Evolutionary conservation across 441 rosid genomes (phyloP), one percentile per base, ranked within the genome.

Genomic region (Daphne laureola): DNA sequence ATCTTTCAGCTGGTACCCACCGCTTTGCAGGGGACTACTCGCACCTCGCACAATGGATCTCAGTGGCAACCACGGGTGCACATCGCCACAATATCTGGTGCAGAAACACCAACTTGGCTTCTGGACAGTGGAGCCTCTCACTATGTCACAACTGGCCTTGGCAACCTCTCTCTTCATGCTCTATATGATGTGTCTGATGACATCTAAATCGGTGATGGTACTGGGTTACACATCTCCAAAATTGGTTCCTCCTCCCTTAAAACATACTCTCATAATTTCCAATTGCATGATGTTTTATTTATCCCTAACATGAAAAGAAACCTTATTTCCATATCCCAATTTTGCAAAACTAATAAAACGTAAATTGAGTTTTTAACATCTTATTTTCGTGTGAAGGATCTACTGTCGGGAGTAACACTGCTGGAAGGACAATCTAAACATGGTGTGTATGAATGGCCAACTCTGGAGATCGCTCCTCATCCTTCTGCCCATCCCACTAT

Each of bases 301-400:
- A 49, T 51, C 14, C 62, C 40, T 0, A 1, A 14, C 0, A 57
- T 64, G 18, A 45, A 51, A 16, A 50, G 40, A 12, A 64, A 50
- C 3, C 5, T 64, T 1, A 51, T 57, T 4, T 51, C 21, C 5
- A 26, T 50, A 5, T 31, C 48, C 11, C 6, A 43, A 8, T n/a
- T 63, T 17, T 35, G 8, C 2, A n/a, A 8, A 0, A n/a, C 40
- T 21, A 64, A 64, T 23, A 45, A 64, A 5, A 35, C 58, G 0
- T 15, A 21, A 8, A 12, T 57, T 6, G 23, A 58, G 5, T 46
- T 54, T 17, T 55, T 51, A 21, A 43, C 57, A 9, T 23, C 12
- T 23, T n/a, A n/a, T n/a, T 60, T 51, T 44, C 49, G 16, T 43
- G 43, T 44, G 45, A 60, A 60, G 3, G 56, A 45, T 16, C n/a